Evolutionary conservation across 257 asterid species (phyloP), one percentile per base, ranked within the genome.

Genomic region (Fraxinus excelsior): DNA sequence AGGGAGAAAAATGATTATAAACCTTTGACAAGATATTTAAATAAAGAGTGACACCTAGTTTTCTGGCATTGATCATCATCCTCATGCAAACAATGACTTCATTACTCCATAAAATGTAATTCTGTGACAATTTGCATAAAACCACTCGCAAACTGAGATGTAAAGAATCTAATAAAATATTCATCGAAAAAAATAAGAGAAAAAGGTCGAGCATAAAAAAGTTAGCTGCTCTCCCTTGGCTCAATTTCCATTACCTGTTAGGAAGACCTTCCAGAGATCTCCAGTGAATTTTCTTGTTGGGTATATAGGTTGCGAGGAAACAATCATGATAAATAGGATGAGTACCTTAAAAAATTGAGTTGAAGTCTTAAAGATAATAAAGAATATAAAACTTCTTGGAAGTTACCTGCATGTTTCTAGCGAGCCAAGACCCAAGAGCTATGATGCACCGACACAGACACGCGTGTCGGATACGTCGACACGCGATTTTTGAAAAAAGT

Each of bases 261-360:
- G 98, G 98, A 76, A 92, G 98, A 73, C 99, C 99, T 83, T 95
- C 96, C 70, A 95, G 80, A 74, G 99, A 92, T 84, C 96, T 85
- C 98, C 98, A 91, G 80, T 93, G 98, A 84, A 92, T 93, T 85
- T 95, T 93, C 96, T 93, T 97, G 86, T 95, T 93, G 5, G 66
- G 88, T 28, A 82, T 28, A 82, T 95, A 70, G 99, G 99, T 96
- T 91, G 95, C 83, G 78, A 73, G 44, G 56, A 70, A 70, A 67
- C 21, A 75, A 78, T 26, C 68, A 62, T 62, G 68, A 62, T 14
- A 62, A 72, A 56, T 21, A 19, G 38, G 69, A 79, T 34, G 7
- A 46, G 35, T 42, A 42, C 37, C 34, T 9, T 64, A 44, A 42
- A 58, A 71, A 31, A 73, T 44, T 38, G 51, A 56, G 7, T 37